These are phyloP conservation scores for Neopestalotiopsis clavispora DNA, from an alignment of 2,329 filamentous ascomycete genomes.

Conservation along the genomic window DNA sequence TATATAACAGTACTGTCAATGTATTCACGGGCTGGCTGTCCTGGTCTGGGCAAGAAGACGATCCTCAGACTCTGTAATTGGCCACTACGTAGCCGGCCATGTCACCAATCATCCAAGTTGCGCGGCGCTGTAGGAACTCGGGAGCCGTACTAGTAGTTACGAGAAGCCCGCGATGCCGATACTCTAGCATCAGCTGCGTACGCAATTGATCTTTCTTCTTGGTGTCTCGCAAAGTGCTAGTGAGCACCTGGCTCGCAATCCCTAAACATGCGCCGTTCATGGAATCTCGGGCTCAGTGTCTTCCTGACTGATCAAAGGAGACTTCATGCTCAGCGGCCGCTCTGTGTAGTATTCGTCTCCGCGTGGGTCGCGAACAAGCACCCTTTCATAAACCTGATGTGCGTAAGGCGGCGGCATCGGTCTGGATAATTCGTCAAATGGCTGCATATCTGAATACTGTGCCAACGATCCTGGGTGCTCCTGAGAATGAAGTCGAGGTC, in stretches of 20 bases:
- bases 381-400: slow-evolving; percentile 45
- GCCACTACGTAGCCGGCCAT: neutral
- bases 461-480: no score
- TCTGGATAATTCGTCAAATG: no score
- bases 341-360: slow-evolving; percentile 51
- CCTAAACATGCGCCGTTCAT: slow-evolving; percentile 26
- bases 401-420: no score
- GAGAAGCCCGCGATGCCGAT: neutral
- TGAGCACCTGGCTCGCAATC: slow-evolving; percentile 17
- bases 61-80: no score
- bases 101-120: neutral
- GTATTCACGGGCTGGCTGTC: no score
- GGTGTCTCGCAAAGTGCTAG: slow-evolving; percentile 4
- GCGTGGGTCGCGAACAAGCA: slow-evolving; percentile 48
- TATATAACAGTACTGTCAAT: no score
- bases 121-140: neutral
- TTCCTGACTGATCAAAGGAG: slow-evolving; percentile 15
- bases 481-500: no score
- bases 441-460: no score
- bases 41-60: no score
- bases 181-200: slow-evolving; percentile 4
- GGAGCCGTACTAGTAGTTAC: neutral
- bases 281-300: slow-evolving; percentile 23
- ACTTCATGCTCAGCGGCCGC: slow-evolving; percentile 42
- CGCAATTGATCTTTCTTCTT: slow-evolving; percentile 20